A percentile compares a stretch with the other conserved stretches of the same genome.
Conservation (phyloP, 306 rosid genomes). For the Pyrus bretschneideri region DNA sequence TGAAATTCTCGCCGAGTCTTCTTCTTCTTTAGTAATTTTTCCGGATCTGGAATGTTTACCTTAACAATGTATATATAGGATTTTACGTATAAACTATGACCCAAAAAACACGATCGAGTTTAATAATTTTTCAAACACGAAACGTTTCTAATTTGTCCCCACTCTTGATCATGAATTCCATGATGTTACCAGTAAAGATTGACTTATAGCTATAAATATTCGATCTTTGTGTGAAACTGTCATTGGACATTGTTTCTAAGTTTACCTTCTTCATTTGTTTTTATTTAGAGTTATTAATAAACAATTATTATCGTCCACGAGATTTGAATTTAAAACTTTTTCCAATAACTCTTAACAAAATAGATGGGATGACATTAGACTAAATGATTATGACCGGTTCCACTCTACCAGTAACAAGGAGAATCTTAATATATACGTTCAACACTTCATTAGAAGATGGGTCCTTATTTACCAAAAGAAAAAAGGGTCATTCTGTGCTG, state of each 20-base stretch:
- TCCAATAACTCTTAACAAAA: background rate
- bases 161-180: background rate
- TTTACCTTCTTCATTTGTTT: too few species aligned
- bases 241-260: too few species aligned
- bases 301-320: background rate
- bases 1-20: background rate
- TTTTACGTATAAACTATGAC: background rate
- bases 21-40: background rate
- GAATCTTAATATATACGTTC: background rate
- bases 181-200: background rate
- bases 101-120: background rate
- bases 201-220: too few species aligned
- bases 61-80: background rate
- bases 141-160: too few species aligned
- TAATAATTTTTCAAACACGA: background rate
- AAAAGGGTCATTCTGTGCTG: background rate
- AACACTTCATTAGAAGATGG: background rate
- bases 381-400: background rate
- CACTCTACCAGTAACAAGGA: background rate
- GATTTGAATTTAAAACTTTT: too few species aligned
- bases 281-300: too few species aligned
- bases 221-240: too few species aligned
- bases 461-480: background rate
- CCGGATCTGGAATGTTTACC: background rate
- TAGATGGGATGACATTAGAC: too few species aligned